Percentiles rank a stretch among this genome's conserved stretches.
Conservation (phyloP, 2,329 filamentous ascomycete genomes). For the Sporothrix inflata region DNA sequence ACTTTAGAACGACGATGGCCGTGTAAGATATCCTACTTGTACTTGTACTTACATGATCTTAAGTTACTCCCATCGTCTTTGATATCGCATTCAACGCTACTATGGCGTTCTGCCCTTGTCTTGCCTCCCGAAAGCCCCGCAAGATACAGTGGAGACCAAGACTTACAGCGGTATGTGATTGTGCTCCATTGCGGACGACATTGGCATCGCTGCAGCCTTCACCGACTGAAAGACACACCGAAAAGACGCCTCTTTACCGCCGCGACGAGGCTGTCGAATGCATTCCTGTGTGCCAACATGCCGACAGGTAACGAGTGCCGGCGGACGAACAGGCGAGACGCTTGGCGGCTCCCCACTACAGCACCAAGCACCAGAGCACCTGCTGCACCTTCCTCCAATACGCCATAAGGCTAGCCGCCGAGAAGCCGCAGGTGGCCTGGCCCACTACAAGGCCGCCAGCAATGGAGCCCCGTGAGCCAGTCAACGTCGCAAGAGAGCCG, state of each 20-base stretch:
- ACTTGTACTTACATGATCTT: background rate
- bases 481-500: background rate
- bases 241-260: background rate
- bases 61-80: background rate
- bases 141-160: background rate
- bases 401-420: constrained; percentile 22
- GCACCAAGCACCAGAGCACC: too few species aligned
- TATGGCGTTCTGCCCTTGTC: constrained; percentile 11
- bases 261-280: background rate
- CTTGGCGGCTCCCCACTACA: too few species aligned
- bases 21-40: too few species aligned
- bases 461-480: background rate
- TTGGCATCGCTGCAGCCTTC: background rate
- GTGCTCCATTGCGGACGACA: background rate
- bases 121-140: background rate
- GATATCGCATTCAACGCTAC: background rate
- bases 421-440: constrained; percentile 11
- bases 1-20: background rate
- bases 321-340: background rate
- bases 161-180: background rate
- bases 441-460: background rate
- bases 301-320: background rate
- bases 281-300: background rate
- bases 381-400: constrained; percentile 23
- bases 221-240: background rate